These are phyloP conservation scores for Candida glaebosa DNA, from an alignment of 805 yeast species.

Conservation along the genomic window DNA sequence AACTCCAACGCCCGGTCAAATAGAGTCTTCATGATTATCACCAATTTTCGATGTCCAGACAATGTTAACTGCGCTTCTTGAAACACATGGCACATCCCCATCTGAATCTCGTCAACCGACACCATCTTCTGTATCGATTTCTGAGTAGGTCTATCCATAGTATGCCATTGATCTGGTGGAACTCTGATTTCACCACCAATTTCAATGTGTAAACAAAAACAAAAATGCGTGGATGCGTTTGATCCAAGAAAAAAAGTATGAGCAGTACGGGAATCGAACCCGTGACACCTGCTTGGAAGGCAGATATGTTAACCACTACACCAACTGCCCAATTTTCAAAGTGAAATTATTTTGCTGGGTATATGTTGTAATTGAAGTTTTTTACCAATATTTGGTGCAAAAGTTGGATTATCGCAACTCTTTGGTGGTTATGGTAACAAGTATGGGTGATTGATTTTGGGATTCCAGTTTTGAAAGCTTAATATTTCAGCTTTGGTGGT, in stretches of 20 bases:
- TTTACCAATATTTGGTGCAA: too few relatives aligned
- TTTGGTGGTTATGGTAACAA: too few relatives aligned
- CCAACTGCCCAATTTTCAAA: slow-evolving; percentile 69
- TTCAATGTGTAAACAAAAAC: not conserved
- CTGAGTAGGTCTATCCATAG: slow-evolving; percentile 10
- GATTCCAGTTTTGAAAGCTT: too few relatives aligned
- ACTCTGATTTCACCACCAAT: not conserved
- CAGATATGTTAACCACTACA: slow-evolving; percentile 90
- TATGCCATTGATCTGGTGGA: not conserved
- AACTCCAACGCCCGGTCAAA: slow-evolving; percentile 53
- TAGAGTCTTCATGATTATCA: slow-evolving; percentile 57
- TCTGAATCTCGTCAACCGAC: slow-evolving; percentile 19
- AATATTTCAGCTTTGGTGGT: too few relatives aligned
- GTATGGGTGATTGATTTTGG: too few relatives aligned
- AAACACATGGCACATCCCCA: slow-evolving; percentile 62
- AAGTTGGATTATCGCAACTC: too few relatives aligned
- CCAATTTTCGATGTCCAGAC: slow-evolving; percentile 75
- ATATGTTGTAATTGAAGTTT: too few relatives aligned
- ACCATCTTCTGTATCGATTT: slow-evolving; percentile 17
- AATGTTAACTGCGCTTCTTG: slow-evolving; percentile 74
- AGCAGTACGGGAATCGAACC: slow-evolving; percentile 93
- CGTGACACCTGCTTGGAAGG: slow-evolving; percentile 94
- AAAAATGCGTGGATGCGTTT: not conserved
- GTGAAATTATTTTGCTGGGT: too few relatives aligned
- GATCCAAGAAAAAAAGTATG: slow-evolving; percentile 33